These are phyloP conservation scores for Oidiodendron maius DNA, from an alignment of 495 filamentous ascomycete species.

Conservation along the genomic window DNA sequence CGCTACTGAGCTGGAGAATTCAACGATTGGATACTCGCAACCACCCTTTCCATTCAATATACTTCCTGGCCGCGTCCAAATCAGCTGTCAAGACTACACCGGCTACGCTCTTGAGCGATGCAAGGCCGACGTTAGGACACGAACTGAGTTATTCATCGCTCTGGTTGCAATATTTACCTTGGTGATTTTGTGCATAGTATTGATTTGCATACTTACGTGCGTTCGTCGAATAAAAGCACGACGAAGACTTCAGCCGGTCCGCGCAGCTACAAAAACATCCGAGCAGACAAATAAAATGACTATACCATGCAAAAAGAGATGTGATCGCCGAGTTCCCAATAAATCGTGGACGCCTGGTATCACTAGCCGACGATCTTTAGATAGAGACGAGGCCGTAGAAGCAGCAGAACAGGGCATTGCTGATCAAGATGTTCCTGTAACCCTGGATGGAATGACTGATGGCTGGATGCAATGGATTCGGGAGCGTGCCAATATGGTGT, in stretches of 20 bases:
- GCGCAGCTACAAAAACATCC: too few species aligned
- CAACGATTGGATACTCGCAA: too few species aligned
- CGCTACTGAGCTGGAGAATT: too few species aligned
- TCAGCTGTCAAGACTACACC: neutral
- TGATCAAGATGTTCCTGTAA: neutral
- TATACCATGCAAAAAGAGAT: too few species aligned
- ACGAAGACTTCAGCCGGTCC: too few species aligned
- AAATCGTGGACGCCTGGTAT: too few species aligned
- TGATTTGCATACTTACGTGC: neutral
- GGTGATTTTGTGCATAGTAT: neutral
- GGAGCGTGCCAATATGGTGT: neutral
- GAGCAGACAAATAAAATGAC: too few species aligned
- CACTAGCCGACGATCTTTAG: neutral
- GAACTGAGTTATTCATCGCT: neutral
- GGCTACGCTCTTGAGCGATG: neutral
- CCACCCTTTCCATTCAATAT: neutral
- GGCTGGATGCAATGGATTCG: neutral
- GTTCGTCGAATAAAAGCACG: neutral
- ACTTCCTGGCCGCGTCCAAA: neutral
- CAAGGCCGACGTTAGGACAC: neutral
- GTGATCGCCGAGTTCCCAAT: too few species aligned
- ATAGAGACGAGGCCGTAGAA: neutral
- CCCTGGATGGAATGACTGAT: neutral
- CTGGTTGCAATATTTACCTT: neutral
- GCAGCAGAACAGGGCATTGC: neutral